These are phyloP conservation scores for Fraxinus platypoda DNA, from an alignment of 305 asterid species.

Conservation along the genomic window DNA sequence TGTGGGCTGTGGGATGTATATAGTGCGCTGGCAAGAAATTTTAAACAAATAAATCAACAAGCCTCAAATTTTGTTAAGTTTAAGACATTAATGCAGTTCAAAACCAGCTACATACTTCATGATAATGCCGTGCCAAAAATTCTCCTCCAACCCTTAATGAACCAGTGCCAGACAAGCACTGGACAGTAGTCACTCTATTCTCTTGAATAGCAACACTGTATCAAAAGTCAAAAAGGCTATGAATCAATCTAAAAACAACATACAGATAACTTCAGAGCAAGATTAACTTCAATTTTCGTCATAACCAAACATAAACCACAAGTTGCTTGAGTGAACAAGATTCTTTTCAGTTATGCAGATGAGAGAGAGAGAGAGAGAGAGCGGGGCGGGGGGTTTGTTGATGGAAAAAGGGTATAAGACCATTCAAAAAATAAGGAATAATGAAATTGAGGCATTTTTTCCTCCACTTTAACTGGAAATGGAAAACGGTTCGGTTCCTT, in stretches of 20 bases:
- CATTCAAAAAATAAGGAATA: background rate
- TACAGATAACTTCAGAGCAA: background rate
- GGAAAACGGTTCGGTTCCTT: background rate
- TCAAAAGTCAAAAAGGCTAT: slow-evolving; percentile 19
- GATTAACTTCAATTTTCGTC: background rate
- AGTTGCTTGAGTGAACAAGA: background rate
- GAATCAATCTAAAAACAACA: background rate
- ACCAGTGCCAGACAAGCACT: slow-evolving; percentile 82
- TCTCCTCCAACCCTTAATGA: slow-evolving; percentile 82
- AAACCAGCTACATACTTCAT: slow-evolving; percentile 41
- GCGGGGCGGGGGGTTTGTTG: background rate
- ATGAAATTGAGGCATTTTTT: background rate
- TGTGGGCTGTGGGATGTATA: slow-evolving; percentile 71
- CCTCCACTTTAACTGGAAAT: background rate
- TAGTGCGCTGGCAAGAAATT: slow-evolving; percentile 49
- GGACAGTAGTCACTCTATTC: slow-evolving; percentile 65
- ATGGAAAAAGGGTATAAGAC: background rate
- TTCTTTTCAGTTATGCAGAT: background rate
- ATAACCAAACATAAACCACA: background rate
- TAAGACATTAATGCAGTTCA: slow-evolving; percentile 6
- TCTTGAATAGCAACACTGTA: slow-evolving; percentile 64
- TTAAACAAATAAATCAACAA: slow-evolving; percentile 9
- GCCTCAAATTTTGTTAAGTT: slow-evolving; percentile 10
- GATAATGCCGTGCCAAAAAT: slow-evolving; percentile 70
- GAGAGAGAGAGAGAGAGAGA: background rate